Base-by-base conservation (phyloP, 345 rosid genomes). In the Salix dunnii region DNA sequence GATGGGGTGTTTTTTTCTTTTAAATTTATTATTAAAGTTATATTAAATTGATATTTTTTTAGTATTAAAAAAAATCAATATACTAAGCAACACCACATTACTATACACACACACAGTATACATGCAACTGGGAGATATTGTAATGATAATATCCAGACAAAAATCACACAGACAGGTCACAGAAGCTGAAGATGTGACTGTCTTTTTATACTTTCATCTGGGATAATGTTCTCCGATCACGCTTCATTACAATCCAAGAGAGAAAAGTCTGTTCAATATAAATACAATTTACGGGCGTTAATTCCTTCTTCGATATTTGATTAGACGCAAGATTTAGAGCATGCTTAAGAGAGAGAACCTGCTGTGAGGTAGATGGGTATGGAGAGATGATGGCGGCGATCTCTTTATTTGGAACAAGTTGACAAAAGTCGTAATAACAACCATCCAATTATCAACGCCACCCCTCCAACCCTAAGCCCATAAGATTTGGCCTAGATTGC, bases 161-260 rank as follows among this genome's bases (percentile, higher is more conserved):
- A 28, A 16, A 49, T 35, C 35, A 36, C 4, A n/a, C 31, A 2
- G 33, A 31, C 40, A 73, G 36, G 18, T 46, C 40, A 11, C 36
- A 51, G 20, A 11, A 1, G 23, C 49, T 16, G 63, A 13, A 48
- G 84, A 80, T 81, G 74, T 80, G 80, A 80, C 86, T 86, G 88
- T 89, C 90, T 4, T 78, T 62, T 77, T 53, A 68, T 71, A 25
- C 55, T 68, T 16, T 49, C 18, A 43, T 62, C 38, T 42, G 62
- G 70, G 18, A 64, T 73, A 33, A 78, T 75, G 79, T 78, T 74
- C 80, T 75, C 70, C 83, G 80, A 82, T 86, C 83, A 84, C 84
- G 80, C 72, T 71, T 72, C 35, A 73, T 31, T 74, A 80, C 81
- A 75, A 84, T 79, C 84, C 76, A 73, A 84, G 70, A 36, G 58